Percentiles rank a stretch among this genome's conserved stretches.
These are phyloP conservation scores for Candida golubevii DNA, from an alignment of 805 yeast species.

Conservation along the genomic window DNA sequence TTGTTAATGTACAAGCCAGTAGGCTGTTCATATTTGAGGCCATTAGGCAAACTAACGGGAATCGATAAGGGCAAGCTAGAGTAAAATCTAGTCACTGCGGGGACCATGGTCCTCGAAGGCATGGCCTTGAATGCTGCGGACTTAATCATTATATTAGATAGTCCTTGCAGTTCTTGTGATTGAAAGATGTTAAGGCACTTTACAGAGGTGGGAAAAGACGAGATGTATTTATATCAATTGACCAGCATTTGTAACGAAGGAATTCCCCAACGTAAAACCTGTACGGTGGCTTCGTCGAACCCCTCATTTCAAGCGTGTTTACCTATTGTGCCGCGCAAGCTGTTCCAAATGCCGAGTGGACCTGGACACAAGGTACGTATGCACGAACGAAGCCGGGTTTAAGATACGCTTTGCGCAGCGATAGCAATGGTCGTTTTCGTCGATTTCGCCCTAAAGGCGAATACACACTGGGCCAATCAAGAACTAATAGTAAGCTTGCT, in stretches of 20 bases:
- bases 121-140: constrained; percentile 3
- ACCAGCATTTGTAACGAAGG: too few relatives aligned
- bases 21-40: constrained; percentile 70
- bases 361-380: constrained; percentile 1
- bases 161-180: background rate
- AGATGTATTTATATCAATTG: background rate
- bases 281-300: background rate
- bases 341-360: constrained; percentile 5
- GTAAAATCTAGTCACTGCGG: constrained; percentile 8
- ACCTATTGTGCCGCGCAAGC: constrained; percentile 1
- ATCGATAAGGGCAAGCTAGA: constrained; percentile 37
- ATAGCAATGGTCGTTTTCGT: too few relatives aligned
- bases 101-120: constrained; percentile 4
- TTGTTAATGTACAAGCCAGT: constrained; percentile 87
- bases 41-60: constrained; percentile 63
- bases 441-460: too few relatives aligned
- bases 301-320: constrained; percentile 5
- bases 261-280: background rate
- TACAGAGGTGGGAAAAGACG: background rate
- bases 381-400: constrained; percentile 1
- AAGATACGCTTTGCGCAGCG: background rate
- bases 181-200: background rate
- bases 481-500: too few relatives aligned
- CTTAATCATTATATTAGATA: constrained; percentile 1
- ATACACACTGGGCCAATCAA: too few relatives aligned